A percentile compares a stretch with the other conserved stretches of the same genome.
Evolutionary conservation across 192 early-diverging fungal species (phyloP).

Genomic region (Fimicolochytrium jonesii): DNA sequence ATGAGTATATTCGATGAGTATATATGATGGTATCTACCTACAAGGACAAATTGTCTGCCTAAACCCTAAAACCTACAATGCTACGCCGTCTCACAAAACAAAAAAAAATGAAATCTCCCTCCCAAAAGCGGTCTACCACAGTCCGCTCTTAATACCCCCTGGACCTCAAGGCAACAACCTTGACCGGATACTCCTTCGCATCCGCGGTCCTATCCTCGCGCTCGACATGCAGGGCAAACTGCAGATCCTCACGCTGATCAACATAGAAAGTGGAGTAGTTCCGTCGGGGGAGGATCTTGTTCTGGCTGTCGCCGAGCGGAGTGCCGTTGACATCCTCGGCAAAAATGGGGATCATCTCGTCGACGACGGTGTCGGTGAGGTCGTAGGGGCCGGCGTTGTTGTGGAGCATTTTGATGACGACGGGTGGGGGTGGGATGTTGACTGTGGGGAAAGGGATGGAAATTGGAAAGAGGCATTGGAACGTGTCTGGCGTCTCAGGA

Average conservation of each 20-base stretch:
- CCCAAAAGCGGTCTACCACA: too few species aligned
- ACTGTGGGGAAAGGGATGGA: background rate
- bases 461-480: background rate
- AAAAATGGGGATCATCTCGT: constrained; percentile 72
- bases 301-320: constrained; percentile 30
- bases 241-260: constrained; percentile 25
- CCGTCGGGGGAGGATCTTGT: constrained; percentile 54
- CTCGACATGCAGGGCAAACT: constrained; percentile 1
- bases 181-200: constrained; percentile 11
- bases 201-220: constrained; percentile 8
- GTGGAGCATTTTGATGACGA: constrained; percentile 65
- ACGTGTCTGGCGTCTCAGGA: background rate
- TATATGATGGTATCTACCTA: too few species aligned
- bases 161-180: too few species aligned
- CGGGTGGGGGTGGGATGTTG: constrained; percentile 61
- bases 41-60: too few species aligned
- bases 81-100: too few species aligned
- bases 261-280: constrained; percentile 40
- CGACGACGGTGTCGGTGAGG: constrained; percentile 58
- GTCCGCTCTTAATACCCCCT: too few species aligned
- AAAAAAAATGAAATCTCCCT: too few species aligned
- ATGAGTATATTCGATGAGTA: too few species aligned
- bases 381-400: constrained; percentile 49
- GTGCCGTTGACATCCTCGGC: constrained; percentile 63
- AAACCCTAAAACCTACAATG: too few species aligned